Percentiles rank a stretch among this genome's conserved stretches.
Evolutionary conservation across 352 stramenopile species (phyloP).

Genomic region (Phytophthora pini): DNA sequence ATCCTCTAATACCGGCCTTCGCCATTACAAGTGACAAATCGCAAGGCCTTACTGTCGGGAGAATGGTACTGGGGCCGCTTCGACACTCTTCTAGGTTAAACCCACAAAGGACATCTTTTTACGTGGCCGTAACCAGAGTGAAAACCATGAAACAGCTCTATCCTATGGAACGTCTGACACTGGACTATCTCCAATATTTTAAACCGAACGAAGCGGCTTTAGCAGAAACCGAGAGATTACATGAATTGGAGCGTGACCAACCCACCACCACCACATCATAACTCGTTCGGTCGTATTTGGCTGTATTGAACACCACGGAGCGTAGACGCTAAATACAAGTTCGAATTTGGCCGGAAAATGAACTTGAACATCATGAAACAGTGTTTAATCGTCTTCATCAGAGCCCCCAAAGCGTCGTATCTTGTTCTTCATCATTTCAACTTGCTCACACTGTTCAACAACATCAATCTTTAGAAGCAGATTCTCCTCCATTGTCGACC

Average conservation of each 20-base stretch:
- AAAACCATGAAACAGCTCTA: not conserved
- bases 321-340: too few relatives aligned
- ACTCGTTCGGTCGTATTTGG: too few relatives aligned
- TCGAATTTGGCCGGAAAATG: too few relatives aligned
- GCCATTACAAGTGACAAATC: not conserved
- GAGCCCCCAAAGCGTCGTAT: too few relatives aligned
- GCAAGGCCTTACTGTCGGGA: not conserved
- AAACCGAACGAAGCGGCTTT: not conserved
- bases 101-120: not conserved
- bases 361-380: too few relatives aligned
- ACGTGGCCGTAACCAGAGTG: not conserved
- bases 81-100: not conserved
- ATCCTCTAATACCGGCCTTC: constrained; percentile 1
- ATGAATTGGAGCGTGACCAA: not conserved
- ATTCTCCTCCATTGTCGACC: too few relatives aligned
- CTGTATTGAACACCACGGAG: too few relatives aligned
- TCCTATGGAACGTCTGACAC: not conserved
- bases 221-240: not conserved
- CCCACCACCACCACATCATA: too few relatives aligned
- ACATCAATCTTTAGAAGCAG: too few relatives aligned
- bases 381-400: too few relatives aligned
- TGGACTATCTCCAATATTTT: not conserved
- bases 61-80: not conserved
- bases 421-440: too few relatives aligned
- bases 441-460: too few relatives aligned